Conservation (phyloP, 768 basidiomycete genomes). For the Suillus paluster region DNA sequence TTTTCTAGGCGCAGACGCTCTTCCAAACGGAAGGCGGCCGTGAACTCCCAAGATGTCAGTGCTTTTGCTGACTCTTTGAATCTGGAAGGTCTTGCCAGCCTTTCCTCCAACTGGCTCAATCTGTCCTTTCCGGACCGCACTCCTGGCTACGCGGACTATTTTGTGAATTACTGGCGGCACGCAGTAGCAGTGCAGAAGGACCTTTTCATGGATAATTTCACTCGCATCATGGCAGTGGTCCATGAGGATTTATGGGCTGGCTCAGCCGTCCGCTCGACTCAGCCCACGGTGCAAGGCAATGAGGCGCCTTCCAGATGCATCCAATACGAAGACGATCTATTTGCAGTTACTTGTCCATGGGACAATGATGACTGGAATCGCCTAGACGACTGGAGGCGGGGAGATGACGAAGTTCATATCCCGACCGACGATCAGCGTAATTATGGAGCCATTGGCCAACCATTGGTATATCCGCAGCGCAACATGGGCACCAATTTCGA, state of each 20-base stretch:
- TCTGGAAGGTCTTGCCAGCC: not conserved
- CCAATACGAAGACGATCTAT: not conserved
- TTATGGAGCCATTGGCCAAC: not conserved
- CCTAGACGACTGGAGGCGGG: constrained; percentile 3
- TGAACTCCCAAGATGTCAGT: not conserved
- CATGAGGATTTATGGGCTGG: not conserved
- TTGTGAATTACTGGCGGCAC: not conserved
- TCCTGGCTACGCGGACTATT: not conserved
- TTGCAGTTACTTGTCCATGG: not conserved
- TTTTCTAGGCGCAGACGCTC: not conserved
- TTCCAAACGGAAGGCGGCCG: too few relatives aligned
- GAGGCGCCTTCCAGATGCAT: not conserved
- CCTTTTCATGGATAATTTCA: not conserved
- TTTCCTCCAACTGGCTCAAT: not conserved
- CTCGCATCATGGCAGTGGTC: not conserved
- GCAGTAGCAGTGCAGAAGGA: not conserved
- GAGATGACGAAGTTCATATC: not conserved
- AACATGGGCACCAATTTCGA: not conserved
- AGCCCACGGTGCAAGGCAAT: not conserved
- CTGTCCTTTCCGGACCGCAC: not conserved
- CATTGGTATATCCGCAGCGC: not conserved
- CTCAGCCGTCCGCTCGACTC: not conserved
- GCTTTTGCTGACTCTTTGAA: not conserved
- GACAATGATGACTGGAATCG: not conserved
- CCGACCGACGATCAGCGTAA: not conserved